Percentiles rank a stretch among this genome's conserved stretches.
These are phyloP conservation scores for Calocybe gangraenosa DNA, from an alignment of 768 basidiomycete species.

Conservation along the genomic window DNA sequence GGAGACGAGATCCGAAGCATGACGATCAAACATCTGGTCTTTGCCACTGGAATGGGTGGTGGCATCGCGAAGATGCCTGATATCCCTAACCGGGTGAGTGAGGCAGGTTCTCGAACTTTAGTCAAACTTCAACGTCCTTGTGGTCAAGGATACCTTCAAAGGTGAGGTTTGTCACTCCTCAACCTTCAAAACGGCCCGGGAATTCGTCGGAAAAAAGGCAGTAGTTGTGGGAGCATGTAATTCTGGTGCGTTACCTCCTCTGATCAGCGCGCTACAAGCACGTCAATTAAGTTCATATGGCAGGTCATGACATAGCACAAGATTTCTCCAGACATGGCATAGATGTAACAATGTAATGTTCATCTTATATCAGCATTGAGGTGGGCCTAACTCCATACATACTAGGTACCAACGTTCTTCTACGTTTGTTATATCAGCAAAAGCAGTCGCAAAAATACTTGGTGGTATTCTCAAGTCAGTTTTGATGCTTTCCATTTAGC, in stretches of 20 bases:
- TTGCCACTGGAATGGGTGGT: slow-evolving; percentile 53
- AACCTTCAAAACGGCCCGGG: slow-evolving; percentile 41
- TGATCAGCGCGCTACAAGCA: neutral
- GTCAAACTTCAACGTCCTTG: neutral
- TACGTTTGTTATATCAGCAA: slow-evolving; percentile 11
- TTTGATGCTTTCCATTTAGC: neutral
- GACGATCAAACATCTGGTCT: slow-evolving; percentile 47
- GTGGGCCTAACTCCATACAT: neutral
- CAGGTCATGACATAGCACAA: slow-evolving; percentile 36
- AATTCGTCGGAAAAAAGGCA: slow-evolving; percentile 58
- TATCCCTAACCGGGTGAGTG: slow-evolving; percentile 36
- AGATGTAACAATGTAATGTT: slow-evolving; percentile 16
- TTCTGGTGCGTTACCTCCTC: slow-evolving; percentile 31
- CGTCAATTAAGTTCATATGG: neutral
- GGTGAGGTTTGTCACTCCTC: slow-evolving; percentile 53
- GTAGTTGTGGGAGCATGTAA: slow-evolving; percentile 68
- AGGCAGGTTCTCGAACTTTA: neutral
- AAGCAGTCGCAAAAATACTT: slow-evolving; percentile 11
- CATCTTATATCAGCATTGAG: neutral
- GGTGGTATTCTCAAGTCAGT: slow-evolving; percentile 1
- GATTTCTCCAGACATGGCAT: slow-evolving; percentile 33
- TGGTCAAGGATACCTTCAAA: slow-evolving; percentile 35
- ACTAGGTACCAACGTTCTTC: slow-evolving; percentile 12
- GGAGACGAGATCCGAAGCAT: slow-evolving; percentile 31
- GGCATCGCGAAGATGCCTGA: slow-evolving; percentile 40